phyloP scores from a whole-genome alignment of 805 yeast genomes.

The Metschnikowia santaceciliae region DNA sequence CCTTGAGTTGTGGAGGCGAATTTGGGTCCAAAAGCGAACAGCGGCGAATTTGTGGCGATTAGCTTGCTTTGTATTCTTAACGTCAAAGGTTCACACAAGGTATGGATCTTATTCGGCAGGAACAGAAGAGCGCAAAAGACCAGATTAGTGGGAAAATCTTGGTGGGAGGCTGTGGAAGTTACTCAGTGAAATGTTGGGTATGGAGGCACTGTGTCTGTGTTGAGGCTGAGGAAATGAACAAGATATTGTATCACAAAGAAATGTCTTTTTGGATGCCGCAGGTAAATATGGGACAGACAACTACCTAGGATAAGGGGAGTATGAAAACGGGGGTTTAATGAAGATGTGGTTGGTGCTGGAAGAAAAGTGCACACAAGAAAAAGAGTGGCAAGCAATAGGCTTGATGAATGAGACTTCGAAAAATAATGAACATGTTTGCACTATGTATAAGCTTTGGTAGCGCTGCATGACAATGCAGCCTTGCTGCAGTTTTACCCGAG shows the following conservation, averaged over 20 bases:
- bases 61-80: background rate
- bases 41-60: background rate
- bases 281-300: background rate
- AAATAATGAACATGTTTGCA: slow-evolving; percentile 6
- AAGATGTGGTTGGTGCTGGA: background rate
- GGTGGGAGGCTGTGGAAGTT: background rate
- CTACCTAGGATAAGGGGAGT: no score
- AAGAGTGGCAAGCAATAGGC: slow-evolving; percentile 4
- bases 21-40: background rate
- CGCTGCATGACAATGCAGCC: slow-evolving; percentile 4
- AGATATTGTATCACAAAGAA: background rate
- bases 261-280: background rate
- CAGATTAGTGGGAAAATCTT: background rate
- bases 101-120: background rate
- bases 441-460: slow-evolving; percentile 5
- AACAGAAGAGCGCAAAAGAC: background rate
- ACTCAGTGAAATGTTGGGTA: background rate
- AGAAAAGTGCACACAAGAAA: slow-evolving; percentile 1
- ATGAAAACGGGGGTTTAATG: background rate
- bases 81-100: background rate
- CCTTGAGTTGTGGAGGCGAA: background rate
- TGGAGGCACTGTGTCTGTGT: background rate
- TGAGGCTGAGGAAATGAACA: background rate
- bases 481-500: slow-evolving; percentile 5
- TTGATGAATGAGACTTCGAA: slow-evolving; percentile 2